Evolutionary conservation across 225 moss, liverwort and hornwort genomes (phyloP), one percentile per base, ranked within the genome.

Genomic region (Anthoceros angustus): DNA sequence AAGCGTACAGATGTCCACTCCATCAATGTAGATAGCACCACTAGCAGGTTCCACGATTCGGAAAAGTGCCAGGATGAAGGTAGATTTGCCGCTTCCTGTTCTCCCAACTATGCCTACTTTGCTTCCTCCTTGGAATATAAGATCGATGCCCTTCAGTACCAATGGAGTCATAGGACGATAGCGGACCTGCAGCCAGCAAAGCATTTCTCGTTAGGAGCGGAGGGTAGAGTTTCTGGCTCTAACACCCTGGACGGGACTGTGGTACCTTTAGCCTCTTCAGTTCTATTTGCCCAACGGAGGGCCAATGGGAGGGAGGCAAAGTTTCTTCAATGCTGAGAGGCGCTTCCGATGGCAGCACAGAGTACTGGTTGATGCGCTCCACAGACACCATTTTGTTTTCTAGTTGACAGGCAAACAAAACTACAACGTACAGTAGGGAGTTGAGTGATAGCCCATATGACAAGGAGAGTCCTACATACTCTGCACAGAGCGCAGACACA

Each of bases 91-190:
- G 39, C 83, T 85, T 42, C 92, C 92, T 42, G 92, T 93, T 70
- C 92, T 73, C 25, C 92, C 92, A 14, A 93, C 92, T 20, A 93
- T 79, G 69, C 92, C 92, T 69, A 93, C 83, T 76, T 85, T 93
- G 64, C 83, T 69, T 62, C 92, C 92, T 25, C 87, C 92, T 38
- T 62, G 49, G 65, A 93, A 82, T 43, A 74, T 75, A 20, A 93
- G 62, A 10, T 74, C 75, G 55, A 93, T 87, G 25, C 92, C 89
- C 74, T 89, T 89, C 43, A 93, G 74, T 45, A 93, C 89, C 42
- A 89, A 62, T 5, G 92, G 89, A 62, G 89, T 89, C 42, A 72
- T 74, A 45, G 75, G 72, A 63, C 92, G 81, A 73, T 93, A 93
- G 42, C 92, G 89, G 67, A 93, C 63, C 92, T 93, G 76, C 63